phyloP scores from a whole-genome alignment of 2,329 filamentous ascomycete genomes.

The Beauveria australis region DNA sequence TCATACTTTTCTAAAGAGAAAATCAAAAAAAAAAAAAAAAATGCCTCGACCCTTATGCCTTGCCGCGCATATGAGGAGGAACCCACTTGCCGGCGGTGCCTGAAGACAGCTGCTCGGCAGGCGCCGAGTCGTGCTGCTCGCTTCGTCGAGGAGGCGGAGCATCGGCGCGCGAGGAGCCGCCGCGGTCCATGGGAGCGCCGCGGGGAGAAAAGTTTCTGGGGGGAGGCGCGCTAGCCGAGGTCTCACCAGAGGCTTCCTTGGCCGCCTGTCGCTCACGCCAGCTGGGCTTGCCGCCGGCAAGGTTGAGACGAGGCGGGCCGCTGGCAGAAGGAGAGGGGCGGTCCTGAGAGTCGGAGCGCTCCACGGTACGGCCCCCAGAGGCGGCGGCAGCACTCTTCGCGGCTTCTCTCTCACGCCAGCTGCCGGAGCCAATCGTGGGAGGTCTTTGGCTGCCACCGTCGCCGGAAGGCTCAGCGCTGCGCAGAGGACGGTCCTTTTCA shows the following conservation, averaged over 20 bases:
- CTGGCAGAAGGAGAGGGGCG: constrained; percentile 26
- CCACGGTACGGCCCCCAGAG: constrained; percentile 24
- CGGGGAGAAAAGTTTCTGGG: constrained; percentile 26
- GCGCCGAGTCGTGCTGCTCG: constrained; percentile 30
- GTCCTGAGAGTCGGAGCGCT: constrained; percentile 42
- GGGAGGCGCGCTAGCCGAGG: constrained; percentile 36
- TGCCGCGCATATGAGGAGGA: constrained; percentile 36
- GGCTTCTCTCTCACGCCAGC: constrained; percentile 35
- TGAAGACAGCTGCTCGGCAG: constrained; percentile 43
- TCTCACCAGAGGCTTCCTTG: constrained; percentile 27
- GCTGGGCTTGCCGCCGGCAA: constrained; percentile 54
- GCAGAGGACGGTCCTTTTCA: constrained; percentile 45
- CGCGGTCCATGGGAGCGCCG: constrained; percentile 34
- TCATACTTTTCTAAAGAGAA: constrained; percentile 3
- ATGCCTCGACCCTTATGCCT: constrained; percentile 13
- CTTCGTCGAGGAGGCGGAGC: constrained; percentile 13
- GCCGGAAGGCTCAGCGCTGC: constrained; percentile 28
- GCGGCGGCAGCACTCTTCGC: constrained; percentile 23
- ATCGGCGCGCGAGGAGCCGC: constrained; percentile 30
- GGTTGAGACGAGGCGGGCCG: constrained; percentile 52
- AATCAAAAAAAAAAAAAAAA: not conserved
- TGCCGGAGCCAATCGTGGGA: constrained; percentile 27
- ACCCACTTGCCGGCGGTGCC: constrained; percentile 53
- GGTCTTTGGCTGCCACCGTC: constrained; percentile 24
- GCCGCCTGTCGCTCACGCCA: constrained; percentile 68